A percentile compares a stretch with the other conserved stretches of the same genome.
Conservation (phyloP, 257 asterid genomes). For the Forsythia viridissima region DNA sequence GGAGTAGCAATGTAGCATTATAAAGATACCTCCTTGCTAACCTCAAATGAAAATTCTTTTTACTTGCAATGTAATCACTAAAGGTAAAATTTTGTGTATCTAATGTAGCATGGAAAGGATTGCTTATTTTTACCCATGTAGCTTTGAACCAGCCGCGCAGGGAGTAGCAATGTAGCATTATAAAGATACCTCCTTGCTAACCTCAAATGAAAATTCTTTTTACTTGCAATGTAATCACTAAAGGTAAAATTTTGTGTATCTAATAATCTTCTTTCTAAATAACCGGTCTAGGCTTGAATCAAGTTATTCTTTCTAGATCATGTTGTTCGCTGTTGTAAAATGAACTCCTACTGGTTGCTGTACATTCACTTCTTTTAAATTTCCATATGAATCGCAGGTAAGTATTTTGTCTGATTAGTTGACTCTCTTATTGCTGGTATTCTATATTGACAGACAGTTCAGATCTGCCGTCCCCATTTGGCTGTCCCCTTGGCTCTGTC, state of each 20-base stretch:
- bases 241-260: not conserved
- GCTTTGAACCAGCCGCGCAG: no score
- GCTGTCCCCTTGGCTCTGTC: no score
- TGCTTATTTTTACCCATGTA: no score
- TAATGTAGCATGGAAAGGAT: no score
- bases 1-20: no score
- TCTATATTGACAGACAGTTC: not conserved
- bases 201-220: not conserved
- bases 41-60: not conserved
- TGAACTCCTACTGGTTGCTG: not conserved
- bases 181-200: no score
- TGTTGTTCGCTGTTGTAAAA: not conserved
- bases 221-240: not conserved
- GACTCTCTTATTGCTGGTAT: not conserved
- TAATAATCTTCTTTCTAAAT: not conserved
- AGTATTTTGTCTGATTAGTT: not conserved
- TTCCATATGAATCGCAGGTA: not conserved
- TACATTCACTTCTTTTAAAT: not conserved
- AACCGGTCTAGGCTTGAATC: not conserved
- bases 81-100: not conserved
- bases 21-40: no score
- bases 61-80: not conserved
- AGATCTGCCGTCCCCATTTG: no score
- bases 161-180: no score
- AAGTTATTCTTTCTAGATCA: not conserved